A percentile compares a stretch with the other conserved stretches of the same genome.
phyloP scores from a whole-genome alignment of 768 basidiomycete genomes.

The Suillus discolor region DNA sequence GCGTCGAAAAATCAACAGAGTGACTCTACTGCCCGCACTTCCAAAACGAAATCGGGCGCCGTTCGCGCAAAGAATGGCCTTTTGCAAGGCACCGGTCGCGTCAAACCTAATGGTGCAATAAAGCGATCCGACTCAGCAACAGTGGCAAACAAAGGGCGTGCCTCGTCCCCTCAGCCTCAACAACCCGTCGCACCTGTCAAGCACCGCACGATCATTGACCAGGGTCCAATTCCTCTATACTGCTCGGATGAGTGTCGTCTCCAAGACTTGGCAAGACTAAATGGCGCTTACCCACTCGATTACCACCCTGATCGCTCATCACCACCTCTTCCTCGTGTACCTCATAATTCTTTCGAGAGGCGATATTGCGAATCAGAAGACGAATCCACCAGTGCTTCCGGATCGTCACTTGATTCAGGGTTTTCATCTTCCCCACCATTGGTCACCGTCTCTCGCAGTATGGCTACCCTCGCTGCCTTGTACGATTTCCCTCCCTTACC shows the following conservation, averaged over 20 bases:
- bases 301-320: slow-evolving; percentile 49
- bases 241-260: slow-evolving; percentile 79
- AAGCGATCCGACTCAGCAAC: slow-evolving; percentile 39
- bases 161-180: slow-evolving; percentile 20
- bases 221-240: slow-evolving; percentile 78
- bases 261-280: slow-evolving; percentile 50
- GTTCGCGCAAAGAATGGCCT: slow-evolving; percentile 49
- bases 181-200: slow-evolving; percentile 41
- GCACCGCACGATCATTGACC: slow-evolving; percentile 74
- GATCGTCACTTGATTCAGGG: slow-evolving; percentile 41
- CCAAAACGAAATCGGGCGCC: slow-evolving; percentile 38
- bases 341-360: slow-evolving; percentile 39
- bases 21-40: slow-evolving; percentile 27
- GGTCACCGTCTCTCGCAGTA: slow-evolving; percentile 28
- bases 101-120: slow-evolving; percentile 58
- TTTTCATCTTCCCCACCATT: slow-evolving; percentile 27
- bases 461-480: slow-evolving; percentile 41
- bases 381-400: slow-evolving; percentile 39
- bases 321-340: slow-evolving; percentile 42
- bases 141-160: slow-evolving; percentile 16
- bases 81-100: slow-evolving; percentile 65
- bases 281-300: slow-evolving; percentile 44
- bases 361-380: slow-evolving; percentile 39
- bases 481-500: slow-evolving; percentile 57
- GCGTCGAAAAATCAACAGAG: slow-evolving; percentile 32